Conservation (phyloP, 2,329 filamentous ascomycete species). For the Penicillium psychrosexuale region DNA sequence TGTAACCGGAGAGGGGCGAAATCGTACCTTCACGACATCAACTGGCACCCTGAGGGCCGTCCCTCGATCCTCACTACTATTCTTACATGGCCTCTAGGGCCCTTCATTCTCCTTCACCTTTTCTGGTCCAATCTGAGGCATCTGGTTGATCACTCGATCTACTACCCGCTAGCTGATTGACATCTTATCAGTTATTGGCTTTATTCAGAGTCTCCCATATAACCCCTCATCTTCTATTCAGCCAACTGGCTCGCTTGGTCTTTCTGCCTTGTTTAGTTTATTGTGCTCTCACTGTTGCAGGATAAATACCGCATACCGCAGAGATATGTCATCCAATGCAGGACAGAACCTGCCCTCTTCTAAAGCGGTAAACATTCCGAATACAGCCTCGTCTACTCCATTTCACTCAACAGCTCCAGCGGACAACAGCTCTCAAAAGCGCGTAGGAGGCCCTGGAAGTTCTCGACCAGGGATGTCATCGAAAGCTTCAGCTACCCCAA, state of each 20-base stretch:
- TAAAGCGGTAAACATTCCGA: slow-evolving; percentile 40
- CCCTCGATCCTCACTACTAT: slow-evolving; percentile 18
- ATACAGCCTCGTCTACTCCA: slow-evolving; percentile 31
- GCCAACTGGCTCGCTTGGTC: background rate
- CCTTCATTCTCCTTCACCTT: slow-evolving; percentile 13
- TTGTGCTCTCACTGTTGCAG: background rate
- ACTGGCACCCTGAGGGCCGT: slow-evolving; percentile 13
- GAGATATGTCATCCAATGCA: slow-evolving; percentile 42
- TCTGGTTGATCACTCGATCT: slow-evolving; percentile 9
- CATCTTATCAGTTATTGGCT: slow-evolving; percentile 13
- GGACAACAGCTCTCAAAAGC: slow-evolving; percentile 41
- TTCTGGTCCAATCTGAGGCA: background rate
- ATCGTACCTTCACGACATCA: slow-evolving; percentile 6
- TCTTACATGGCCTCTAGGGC: slow-evolving; percentile 24
- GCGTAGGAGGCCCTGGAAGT: slow-evolving; percentile 41
- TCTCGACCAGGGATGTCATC: slow-evolving; percentile 41
- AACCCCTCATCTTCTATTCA: background rate
- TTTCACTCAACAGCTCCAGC: slow-evolving; percentile 32
- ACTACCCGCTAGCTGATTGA: slow-evolving; percentile 8
- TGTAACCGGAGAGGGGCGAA: slow-evolving; percentile 12
- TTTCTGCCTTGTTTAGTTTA: background rate
- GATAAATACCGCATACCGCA: background rate
- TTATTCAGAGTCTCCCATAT: slow-evolving; percentile 1
- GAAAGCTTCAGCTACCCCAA: slow-evolving; percentile 40
- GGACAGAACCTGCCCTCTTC: slow-evolving; percentile 36